phyloP scores from a whole-genome alignment of 495 filamentous ascomycete species.

The Penicillium nucicola region DNA sequence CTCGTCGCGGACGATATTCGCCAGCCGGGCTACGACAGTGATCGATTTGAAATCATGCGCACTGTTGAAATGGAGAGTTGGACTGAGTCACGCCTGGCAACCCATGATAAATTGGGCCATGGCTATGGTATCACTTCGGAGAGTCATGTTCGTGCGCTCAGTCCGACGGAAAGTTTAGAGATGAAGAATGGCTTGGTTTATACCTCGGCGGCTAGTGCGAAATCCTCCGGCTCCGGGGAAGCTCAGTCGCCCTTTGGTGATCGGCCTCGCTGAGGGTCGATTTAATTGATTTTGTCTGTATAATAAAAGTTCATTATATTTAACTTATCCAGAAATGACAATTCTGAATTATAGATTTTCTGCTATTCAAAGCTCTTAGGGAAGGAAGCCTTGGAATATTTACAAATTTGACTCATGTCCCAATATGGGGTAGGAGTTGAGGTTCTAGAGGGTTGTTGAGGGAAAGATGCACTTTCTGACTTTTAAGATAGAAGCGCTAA shows the following conservation, averaged over 20 bases:
- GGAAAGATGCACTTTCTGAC: too few relatives aligned
- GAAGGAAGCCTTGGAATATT: too few relatives aligned
- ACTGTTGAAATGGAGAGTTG: conserved; percentile 37
- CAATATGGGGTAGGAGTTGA: too few relatives aligned
- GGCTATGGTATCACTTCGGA: conserved; percentile 12
- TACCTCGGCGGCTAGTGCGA: conserved; percentile 19
- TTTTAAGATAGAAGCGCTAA: too few relatives aligned
- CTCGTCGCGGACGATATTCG: neutral
- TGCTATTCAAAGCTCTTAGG: too few relatives aligned
- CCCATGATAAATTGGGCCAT: conserved; percentile 11
- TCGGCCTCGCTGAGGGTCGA: neutral
- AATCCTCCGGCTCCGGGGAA: conserved; percentile 10
- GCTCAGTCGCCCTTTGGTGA: neutral
- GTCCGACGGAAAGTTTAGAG: conserved; percentile 15
- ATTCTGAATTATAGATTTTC: too few relatives aligned
- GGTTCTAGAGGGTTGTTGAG: too few relatives aligned
- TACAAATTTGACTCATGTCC: too few relatives aligned
- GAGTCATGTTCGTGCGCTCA: conserved; percentile 10
- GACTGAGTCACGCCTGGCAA: conserved; percentile 19
- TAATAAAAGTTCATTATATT: too few relatives aligned
- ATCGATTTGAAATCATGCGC: conserved; percentile 25
- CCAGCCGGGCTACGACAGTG: conserved; percentile 16
- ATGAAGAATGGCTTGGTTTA: conserved; percentile 15
- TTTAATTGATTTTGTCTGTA: neutral
- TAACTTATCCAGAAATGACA: too few relatives aligned